phyloP scores from a whole-genome alignment of 371 early-diverging fungal genomes.

The Mortierella sp. region DNA sequence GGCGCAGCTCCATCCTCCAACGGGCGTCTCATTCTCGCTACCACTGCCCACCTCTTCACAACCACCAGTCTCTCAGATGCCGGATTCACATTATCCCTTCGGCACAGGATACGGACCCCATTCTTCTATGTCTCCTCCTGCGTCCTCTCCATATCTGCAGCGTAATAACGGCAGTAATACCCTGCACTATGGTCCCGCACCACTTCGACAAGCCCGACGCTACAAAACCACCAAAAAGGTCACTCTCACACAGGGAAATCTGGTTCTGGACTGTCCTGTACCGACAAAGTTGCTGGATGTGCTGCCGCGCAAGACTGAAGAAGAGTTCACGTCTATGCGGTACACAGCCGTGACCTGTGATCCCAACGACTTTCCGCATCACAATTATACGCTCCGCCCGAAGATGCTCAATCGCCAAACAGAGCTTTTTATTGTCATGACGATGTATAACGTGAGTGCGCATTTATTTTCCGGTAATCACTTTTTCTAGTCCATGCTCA shows the following conservation, averaged over 20 bases:
- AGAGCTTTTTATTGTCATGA: slow-evolving; percentile 88
- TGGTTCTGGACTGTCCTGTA: slow-evolving; percentile 80
- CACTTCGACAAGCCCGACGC: slow-evolving; percentile 66
- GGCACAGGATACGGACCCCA: slow-evolving; percentile 32
- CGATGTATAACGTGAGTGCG: slow-evolving; percentile 86
- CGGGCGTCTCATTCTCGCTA: slow-evolving; percentile 28
- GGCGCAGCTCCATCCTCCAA: slow-evolving; percentile 24
- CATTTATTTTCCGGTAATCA: not conserved
- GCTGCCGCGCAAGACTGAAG: slow-evolving; percentile 63
- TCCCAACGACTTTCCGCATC: slow-evolving; percentile 79
- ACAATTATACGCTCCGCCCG: slow-evolving; percentile 86
- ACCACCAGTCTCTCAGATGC: not conserved
- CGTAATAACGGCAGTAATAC: slow-evolving; percentile 15
- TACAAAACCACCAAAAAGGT: slow-evolving; percentile 74
- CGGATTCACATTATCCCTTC: slow-evolving; percentile 24
- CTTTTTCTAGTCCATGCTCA: not conserved
- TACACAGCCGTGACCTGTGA: slow-evolving; percentile 84
- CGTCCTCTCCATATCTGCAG: slow-evolving; percentile 7
- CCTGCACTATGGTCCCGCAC: slow-evolving; percentile 64
- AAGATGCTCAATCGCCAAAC: slow-evolving; percentile 75
- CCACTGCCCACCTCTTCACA: slow-evolving; percentile 13
- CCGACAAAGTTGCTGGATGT: slow-evolving; percentile 68
- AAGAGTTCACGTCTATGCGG: slow-evolving; percentile 80
- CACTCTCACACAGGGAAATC: slow-evolving; percentile 73
- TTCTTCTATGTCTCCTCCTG: slow-evolving; percentile 4